Conservation (phyloP, 345 rosid genomes). For the Arabidopsis arenosa region DNA sequence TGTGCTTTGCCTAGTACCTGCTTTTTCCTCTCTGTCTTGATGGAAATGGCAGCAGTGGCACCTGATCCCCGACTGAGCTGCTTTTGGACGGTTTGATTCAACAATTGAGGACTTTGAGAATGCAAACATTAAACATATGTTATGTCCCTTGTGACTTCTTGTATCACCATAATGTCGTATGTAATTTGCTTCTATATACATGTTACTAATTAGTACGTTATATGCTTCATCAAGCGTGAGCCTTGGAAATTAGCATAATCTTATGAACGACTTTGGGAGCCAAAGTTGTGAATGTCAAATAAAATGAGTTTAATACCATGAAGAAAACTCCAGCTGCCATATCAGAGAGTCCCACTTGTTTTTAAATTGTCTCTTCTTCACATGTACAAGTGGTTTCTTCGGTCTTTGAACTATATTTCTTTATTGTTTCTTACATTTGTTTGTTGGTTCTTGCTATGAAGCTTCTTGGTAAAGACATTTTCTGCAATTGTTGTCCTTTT, state of each 20-base stretch:
- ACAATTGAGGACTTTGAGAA: neutral
- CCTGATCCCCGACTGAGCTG: neutral
- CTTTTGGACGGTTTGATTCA: conserved; percentile 23
- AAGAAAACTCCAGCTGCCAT: neutral
- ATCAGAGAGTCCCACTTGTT: conserved; percentile 10
- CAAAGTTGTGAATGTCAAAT: neutral
- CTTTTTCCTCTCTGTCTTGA: neutral
- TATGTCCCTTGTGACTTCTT: neutral
- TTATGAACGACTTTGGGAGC: neutral
- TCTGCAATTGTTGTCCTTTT: conserved; percentile 13
- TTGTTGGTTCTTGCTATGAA: neutral
- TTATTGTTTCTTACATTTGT: conserved; percentile 6
- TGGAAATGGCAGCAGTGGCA: neutral
- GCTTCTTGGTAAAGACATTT: conserved; percentile 1
- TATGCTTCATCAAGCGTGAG: neutral
- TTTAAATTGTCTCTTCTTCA: neutral
- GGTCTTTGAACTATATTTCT: neutral
- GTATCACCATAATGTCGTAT: too few species aligned
- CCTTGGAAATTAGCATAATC: neutral
- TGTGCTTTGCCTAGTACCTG: neutral
- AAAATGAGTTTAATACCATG: neutral
- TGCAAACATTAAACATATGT: neutral
- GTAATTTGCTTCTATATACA: too few species aligned
- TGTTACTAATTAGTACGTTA: too few species aligned
- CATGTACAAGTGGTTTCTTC: neutral